Evolutionary conservation across 306 rosid genomes (phyloP).

Genomic region (Erythrophleum fordii): DNA sequence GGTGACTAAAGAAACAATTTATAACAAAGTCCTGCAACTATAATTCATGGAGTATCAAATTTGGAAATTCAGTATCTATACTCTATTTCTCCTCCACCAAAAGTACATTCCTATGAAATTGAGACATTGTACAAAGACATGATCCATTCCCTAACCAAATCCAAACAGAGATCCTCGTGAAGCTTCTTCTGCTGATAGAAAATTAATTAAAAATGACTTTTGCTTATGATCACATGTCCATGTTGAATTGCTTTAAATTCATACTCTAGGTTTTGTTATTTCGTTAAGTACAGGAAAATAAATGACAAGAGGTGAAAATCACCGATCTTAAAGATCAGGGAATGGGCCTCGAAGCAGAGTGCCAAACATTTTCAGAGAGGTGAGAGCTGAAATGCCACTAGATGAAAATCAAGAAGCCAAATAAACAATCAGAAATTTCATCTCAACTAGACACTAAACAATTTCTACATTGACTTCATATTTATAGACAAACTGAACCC

Average conservation of each 20-base stretch:
- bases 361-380: neutral
- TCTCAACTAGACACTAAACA: neutral
- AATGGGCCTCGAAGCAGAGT: neutral
- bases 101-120: neutral
- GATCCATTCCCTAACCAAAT: neutral
- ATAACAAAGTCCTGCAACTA: neutral
- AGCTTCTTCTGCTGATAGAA: neutral
- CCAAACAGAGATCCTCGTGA: neutral
- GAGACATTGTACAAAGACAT: neutral
- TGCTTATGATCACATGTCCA: neutral
- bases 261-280: neutral
- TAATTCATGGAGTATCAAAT: constrained; percentile 1
- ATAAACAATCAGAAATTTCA: neutral
- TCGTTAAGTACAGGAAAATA: neutral
- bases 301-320: neutral
- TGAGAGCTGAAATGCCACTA: neutral
- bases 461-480: neutral
- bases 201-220: neutral
- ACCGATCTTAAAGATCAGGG: neutral
- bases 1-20: neutral
- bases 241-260: neutral
- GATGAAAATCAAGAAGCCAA: neutral
- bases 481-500: neutral
- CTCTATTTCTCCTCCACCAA: neutral
- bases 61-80: neutral